Percentiles rank a stretch among this genome's conserved stretches.
Conservation (phyloP, 495 filamentous ascomycete genomes). For the Umbilicaria muhlenbergii region DNA sequence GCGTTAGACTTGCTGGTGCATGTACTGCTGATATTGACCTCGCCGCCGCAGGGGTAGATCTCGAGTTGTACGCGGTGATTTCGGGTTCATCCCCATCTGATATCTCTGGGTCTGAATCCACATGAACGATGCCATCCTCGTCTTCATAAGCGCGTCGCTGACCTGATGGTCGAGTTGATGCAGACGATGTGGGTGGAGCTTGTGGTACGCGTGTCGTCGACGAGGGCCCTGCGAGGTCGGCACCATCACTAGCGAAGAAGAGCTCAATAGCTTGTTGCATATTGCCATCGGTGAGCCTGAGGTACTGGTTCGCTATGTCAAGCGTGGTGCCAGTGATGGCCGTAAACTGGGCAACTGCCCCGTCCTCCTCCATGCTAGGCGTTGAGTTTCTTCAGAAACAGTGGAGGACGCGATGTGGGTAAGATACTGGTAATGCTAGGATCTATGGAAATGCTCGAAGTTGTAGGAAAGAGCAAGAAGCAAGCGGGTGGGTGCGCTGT, state of each 20-base stretch:
- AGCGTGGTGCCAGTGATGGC: slow-evolving; percentile 51
- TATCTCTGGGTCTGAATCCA: slow-evolving; percentile 49
- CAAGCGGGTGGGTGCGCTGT: no score
- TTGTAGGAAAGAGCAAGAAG: no score
- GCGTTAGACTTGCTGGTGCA: slow-evolving; percentile 8
- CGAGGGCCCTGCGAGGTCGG: slow-evolving; percentile 31
- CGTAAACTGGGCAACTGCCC: slow-evolving; percentile 40
- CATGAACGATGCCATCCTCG: slow-evolving; percentile 45
- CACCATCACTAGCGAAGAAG: slow-evolving; percentile 68
- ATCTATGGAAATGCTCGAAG: no score
- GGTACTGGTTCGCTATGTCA: slow-evolving; percentile 57
- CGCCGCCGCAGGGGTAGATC: not conserved
- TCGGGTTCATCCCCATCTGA: slow-evolving; percentile 5
- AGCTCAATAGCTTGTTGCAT: slow-evolving; percentile 75
- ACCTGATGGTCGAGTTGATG: slow-evolving; percentile 10
- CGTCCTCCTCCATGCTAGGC: slow-evolving; percentile 50
- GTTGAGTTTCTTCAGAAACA: no score
- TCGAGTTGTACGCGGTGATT: not conserved
- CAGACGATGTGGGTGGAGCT: slow-evolving; percentile 18
- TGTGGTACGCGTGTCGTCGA: slow-evolving; percentile 21
- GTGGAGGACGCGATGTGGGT: no score
- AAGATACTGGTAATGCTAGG: no score
- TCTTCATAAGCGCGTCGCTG: slow-evolving; percentile 27
- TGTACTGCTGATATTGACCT: slow-evolving; percentile 6
- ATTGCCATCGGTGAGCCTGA: slow-evolving; percentile 67